Base-by-base conservation (phyloP, 208 protist species). In the Trypanosoma rangeli region DNA sequence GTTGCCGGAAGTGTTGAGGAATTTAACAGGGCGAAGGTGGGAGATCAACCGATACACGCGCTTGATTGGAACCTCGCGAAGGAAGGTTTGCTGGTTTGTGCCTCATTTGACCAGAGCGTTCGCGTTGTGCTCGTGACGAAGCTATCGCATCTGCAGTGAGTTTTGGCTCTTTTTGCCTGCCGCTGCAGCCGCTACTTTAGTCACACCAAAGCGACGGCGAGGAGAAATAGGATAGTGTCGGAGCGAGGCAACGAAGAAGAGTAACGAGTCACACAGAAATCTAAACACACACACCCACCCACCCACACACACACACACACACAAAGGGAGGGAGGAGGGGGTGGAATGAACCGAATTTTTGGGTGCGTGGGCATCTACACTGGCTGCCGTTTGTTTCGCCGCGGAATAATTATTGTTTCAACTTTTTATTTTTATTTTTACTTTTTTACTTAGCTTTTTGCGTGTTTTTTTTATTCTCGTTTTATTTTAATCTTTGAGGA, bases 41-140 rank as follows among this genome's bases (percentile, higher is more conserved):
- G 87, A 3, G 87, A 95, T 50, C 92, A 97, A 77, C 92, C 92
- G 18, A 93, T 97, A 60, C 90, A 94, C 64, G 79, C 88, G 20
- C 31, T 95, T 55, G 92, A 95, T 67, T 97, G 92, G 90, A 94
- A 91, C 58, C 71, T 78, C 8, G 68, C 70, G 3, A 92, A 92
- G 76, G 85, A 97, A 68, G 92, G 92, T 2, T 76, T 97, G 20
- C 72, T 90, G n/a, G 87, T 83, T 22, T 93, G 87, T 73, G 73
- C 83, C 5, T 93, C 85, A 1, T 94, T 97, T 58, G 92, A 97
- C 64, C 92, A 97, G 64, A 89, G 82, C 62, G 64, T 97, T 42
- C 80, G 92, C n/a, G 76, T 97, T 33, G 80, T 97, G 75, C 76
- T 97, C 29, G 86, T 94, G 24, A 94, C 92, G 4, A 92, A 92